Conservation (phyloP, 176 grass and related monocot species). For the Cymbopogon citratus region DNA sequence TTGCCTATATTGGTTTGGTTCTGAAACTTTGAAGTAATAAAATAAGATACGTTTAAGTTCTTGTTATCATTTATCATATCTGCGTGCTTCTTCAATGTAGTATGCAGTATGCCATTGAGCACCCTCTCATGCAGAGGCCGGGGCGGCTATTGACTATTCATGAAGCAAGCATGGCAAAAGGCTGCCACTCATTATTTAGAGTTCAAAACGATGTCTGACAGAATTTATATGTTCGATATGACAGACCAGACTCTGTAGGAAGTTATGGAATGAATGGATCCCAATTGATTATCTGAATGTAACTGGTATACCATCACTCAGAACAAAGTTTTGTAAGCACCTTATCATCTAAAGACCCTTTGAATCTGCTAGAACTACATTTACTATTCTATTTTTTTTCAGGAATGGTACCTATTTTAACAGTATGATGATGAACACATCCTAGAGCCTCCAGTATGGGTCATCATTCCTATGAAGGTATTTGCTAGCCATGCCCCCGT, state of each 20-base stretch:
- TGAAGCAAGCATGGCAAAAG: too few relatives aligned
- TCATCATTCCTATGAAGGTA: constrained; percentile 32
- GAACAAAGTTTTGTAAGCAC: constrained; percentile 62
- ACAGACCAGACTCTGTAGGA: constrained; percentile 12
- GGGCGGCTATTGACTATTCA: too few relatives aligned
- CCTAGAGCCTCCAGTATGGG: constrained; percentile 49
- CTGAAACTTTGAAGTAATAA: too few relatives aligned
- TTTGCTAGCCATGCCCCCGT: too few relatives aligned
- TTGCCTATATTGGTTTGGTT: too few relatives aligned
- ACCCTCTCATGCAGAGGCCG: too few relatives aligned
- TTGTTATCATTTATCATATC: too few relatives aligned
- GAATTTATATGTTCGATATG: not conserved
- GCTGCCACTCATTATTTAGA: too few relatives aligned
- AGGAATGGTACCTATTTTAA: constrained; percentile 86
- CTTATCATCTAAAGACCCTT: not conserved
- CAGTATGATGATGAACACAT: constrained; percentile 73
- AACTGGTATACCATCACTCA: constrained; percentile 38
- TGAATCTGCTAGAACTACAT: constrained; percentile 20
- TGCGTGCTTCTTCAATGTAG: too few relatives aligned
- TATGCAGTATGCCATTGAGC: too few relatives aligned
- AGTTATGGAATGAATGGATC: constrained; percentile 93
- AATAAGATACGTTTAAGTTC: too few relatives aligned
- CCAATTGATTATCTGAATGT: constrained; percentile 66
- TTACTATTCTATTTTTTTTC: not conserved
- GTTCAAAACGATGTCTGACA: too few relatives aligned